A percentile compares a stretch with the other conserved stretches of the same genome.
Evolutionary conservation across 2,329 filamentous ascomycete species (phyloP).

Genomic region (Colletotrichum tropicale): DNA sequence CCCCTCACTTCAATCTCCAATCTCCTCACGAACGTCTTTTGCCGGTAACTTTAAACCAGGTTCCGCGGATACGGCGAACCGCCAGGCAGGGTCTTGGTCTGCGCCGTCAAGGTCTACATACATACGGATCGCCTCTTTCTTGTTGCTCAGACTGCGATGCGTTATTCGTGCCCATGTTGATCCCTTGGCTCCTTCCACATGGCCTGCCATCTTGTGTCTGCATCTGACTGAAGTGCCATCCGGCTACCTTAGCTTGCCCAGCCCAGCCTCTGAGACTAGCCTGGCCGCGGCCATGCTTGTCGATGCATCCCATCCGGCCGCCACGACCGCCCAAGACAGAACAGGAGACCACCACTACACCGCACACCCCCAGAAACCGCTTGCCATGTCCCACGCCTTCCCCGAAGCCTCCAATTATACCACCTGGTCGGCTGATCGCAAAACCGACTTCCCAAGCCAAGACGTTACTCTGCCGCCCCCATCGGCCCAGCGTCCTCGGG

Average conservation of each 20-base stretch:
- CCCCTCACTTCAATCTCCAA: neutral
- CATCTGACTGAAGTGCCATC: neutral
- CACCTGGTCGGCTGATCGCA: conserved; percentile 10
- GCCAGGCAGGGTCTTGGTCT: neutral
- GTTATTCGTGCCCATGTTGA: neutral
- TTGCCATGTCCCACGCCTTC: neutral
- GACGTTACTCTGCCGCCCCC: conserved; percentile 13
- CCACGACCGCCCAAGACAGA: neutral
- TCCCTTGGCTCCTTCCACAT: neutral
- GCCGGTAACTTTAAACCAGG: neutral
- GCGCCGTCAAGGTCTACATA: neutral
- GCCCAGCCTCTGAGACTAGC: neutral
- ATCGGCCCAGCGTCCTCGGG: conserved; percentile 2
- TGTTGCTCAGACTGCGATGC: neutral
- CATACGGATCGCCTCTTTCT: neutral
- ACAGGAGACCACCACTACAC: neutral
- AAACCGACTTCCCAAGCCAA: neutral
- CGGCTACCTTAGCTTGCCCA: neutral
- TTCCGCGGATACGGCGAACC: neutral
- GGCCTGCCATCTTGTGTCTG: neutral
- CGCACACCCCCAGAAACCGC: conserved; percentile 1
- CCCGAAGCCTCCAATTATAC: conserved; percentile 13
- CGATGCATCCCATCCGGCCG: conserved; percentile 5
- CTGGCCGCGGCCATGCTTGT: neutral
- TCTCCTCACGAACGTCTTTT: neutral